Evolutionary conservation across 495 filamentous ascomycete genomes (phyloP), one percentile per base, ranked within the genome.

Genomic region (Xylaria acuta): DNA sequence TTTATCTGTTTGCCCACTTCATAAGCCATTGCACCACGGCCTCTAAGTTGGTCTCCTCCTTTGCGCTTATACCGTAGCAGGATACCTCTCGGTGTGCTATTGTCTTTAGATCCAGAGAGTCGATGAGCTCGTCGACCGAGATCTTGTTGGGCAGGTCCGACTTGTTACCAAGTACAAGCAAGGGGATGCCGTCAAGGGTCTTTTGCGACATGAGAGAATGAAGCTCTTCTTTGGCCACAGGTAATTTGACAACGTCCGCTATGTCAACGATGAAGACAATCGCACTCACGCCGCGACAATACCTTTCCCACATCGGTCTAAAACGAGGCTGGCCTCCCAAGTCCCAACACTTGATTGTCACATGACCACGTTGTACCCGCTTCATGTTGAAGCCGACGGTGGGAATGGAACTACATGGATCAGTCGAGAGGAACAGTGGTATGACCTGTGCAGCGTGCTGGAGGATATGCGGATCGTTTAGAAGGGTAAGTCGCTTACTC

Each of bases 321-420:
- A 98, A 99, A 74, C 96, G 90, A 77, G 95, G 95, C 85, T 99
- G 96, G 34, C 96, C 96, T 72, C 96, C 96, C 74, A 99, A 87
- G 86, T 99, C 96, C 96, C 96, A 99, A 80, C 95, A 99, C 86
- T 98, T 98, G 80, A 99, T 86, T 71, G 96, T 98, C 79, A 99
- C 96, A 90, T 99, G 96, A 74, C 96, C 96, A 78, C 95, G 95
- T 83, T 98, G 95, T 74, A 99, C 94, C 72, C 93, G 90, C 88
- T 99, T 98, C 89, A 97, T 97, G 83, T 98, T 98, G 86, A 98
- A 98, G 73, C 96, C 96, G 75, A 99, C 95, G 16, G 96, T 99
- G 64, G 96, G 96, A 77, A 99, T 98, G 64, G 96, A 97, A 84
- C 96, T 99, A 84, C 75, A 81, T 76, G 70, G 51, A 51, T 72